phyloP scores from a whole-genome alignment of 2,329 filamentous ascomycete species.

The Gnomoniopsis smithogilvyi region DNA sequence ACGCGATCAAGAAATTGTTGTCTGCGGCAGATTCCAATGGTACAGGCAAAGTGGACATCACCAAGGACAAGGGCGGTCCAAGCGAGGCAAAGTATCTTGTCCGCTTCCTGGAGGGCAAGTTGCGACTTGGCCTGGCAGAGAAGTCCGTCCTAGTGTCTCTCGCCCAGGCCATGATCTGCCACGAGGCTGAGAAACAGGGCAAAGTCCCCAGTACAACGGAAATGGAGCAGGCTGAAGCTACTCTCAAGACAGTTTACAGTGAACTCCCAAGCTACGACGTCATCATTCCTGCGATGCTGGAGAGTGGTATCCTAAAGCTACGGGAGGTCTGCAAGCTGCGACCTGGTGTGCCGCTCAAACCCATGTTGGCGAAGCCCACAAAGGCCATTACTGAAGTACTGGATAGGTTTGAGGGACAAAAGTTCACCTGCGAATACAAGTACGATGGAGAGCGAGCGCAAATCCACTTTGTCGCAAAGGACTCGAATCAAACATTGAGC shows the following conservation, averaged over 20 bases:
- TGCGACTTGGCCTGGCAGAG: conserved; percentile 87
- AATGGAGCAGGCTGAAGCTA: conserved; percentile 77
- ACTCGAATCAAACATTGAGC: conserved; percentile 66
- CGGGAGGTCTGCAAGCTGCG: conserved; percentile 85
- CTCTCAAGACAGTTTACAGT: conserved; percentile 89
- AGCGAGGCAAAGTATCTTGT: conserved; percentile 95
- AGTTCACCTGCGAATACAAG: conserved; percentile 98
- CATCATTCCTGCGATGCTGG: conserved; percentile 84
- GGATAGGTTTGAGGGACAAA: conserved; percentile 91
- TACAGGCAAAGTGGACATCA: conserved; percentile 80
- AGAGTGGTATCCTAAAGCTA: conserved; percentile 81
- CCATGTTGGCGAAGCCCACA: conserved; percentile 97
- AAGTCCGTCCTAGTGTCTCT: conserved; percentile 87
- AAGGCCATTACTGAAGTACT: conserved; percentile 98
- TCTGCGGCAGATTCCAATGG: conserved; percentile 78
- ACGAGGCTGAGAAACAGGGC: conserved; percentile 71
- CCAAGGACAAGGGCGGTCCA: conserved; percentile 85
- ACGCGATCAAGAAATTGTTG: conserved; percentile 93
- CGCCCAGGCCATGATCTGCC: conserved; percentile 81
- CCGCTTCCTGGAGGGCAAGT: conserved; percentile 89
- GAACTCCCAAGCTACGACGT: conserved; percentile 94
- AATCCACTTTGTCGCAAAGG: conserved; percentile 91
- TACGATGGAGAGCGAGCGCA: conserved; percentile 98
- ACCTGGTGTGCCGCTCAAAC: conserved; percentile 91
- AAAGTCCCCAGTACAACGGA: conserved; percentile 71